Evolutionary conservation across 2,329 filamentous ascomycete species (phyloP).

Genomic region (Lasiodiplodia hormozganensis): DNA sequence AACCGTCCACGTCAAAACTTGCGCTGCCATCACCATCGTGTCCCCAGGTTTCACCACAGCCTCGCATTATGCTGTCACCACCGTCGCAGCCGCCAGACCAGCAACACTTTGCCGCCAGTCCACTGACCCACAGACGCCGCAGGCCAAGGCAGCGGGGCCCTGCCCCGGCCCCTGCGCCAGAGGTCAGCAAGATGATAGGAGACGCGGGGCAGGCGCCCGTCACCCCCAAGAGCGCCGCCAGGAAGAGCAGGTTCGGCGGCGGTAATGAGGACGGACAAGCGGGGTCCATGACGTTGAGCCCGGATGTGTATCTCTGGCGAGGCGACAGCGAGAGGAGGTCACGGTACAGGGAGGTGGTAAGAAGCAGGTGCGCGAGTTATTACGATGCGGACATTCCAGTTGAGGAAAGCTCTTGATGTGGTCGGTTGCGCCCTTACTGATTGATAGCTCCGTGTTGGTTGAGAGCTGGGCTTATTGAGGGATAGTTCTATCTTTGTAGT

Average conservation of each 20-base stretch:
- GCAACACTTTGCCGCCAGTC: constrained; percentile 39
- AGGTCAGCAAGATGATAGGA: background rate
- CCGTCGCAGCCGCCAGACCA: constrained; percentile 46
- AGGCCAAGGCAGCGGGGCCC: constrained; percentile 11
- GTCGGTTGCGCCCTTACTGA: background rate
- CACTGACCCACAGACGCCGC: background rate
- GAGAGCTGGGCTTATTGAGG: too few relatives aligned
- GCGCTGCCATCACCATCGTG: background rate
- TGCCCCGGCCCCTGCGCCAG: background rate
- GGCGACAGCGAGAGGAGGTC: constrained; percentile 15
- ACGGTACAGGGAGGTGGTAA: background rate
- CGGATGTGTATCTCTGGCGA: constrained; percentile 20
- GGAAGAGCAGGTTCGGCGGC: background rate
- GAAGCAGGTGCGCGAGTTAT: constrained; percentile 3
- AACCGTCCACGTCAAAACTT: background rate
- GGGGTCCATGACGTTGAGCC: background rate
- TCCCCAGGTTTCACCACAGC: background rate
- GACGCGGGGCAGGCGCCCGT: background rate
- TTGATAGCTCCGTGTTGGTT: too few relatives aligned
- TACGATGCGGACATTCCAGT: background rate
- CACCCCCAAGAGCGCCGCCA: background rate
- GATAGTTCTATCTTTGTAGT: too few relatives aligned
- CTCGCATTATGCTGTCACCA: constrained; percentile 1
- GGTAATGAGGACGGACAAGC: background rate
- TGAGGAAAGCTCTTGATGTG: background rate